Base-by-base conservation (phyloP, 2,329 filamentous ascomycete species). In the Esteya vermicola region DNA sequence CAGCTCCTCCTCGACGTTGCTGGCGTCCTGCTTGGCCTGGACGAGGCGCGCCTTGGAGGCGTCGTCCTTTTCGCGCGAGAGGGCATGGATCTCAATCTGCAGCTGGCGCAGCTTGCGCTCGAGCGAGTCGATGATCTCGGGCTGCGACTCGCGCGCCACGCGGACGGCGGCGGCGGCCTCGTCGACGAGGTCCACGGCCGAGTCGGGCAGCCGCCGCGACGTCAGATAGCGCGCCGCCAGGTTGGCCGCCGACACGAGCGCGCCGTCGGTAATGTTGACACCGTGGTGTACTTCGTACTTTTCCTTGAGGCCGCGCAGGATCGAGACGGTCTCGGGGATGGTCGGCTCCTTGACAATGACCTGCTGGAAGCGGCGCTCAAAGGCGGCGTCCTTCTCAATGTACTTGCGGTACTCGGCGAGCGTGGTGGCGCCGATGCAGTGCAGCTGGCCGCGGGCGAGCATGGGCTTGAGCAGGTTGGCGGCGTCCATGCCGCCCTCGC, bases 221-320 rank as follows among this genome's bases (percentile, higher is more conserved):
- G 91, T 98, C 40, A 98, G 78, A 52, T 98, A 98, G 42, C 91
- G 81, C 36, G 89, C 84, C 13, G 91, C 91, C 39, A 98, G 74
- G 41, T 78, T 93, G n/a, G 91, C 85, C 6, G 91, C 76, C 37
- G 88, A 74, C 14, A 98, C 89, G 46, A 98, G 83, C 47, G 91
- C 91, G 53, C 80, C 85, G 54, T 98, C 91, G 33, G 89, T 78
- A 49, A 98, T 98, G 49, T 79, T 96, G 52, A 98, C 91, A 69
- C 89, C 88, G 59, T 98, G 91, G 60, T 98, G 91, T 37, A 93
- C 85, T 63, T 98, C 91, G 62, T 96, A 98, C 57, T 86, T 85
- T 59, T 96, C 89, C 67, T 96, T 98, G 47, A 98, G 67, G 55
- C 91, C 91, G 69, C 91, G 85, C n/a, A 98, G 78, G 54, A 98